Percentiles rank a stretch among this genome's conserved stretches.
Conservation (phyloP, 768 basidiomycete species). For the Albatrellus ellisii region DNA sequence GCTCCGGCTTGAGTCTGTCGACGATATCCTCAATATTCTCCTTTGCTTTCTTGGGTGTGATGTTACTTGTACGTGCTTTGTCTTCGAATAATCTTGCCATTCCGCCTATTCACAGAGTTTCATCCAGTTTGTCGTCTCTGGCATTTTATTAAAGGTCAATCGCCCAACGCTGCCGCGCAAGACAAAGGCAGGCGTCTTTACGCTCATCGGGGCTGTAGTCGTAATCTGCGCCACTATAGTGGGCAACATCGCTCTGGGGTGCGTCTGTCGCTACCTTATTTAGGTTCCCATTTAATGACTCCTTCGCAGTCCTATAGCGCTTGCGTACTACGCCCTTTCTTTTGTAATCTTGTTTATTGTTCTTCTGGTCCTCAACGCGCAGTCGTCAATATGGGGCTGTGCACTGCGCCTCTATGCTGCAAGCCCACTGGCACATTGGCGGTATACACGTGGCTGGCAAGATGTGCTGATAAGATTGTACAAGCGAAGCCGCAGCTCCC, state of each 20-base stretch:
- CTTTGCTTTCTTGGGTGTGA: constrained; percentile 11
- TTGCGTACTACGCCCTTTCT: constrained; percentile 9
- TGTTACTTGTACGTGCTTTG: constrained; percentile 8
- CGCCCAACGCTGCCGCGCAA: constrained; percentile 9
- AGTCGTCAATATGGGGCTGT: constrained; percentile 5
- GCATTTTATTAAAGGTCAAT: constrained; percentile 11
- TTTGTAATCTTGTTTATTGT: constrained; percentile 5
- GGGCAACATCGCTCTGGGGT: constrained; percentile 12
- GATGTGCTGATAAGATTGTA: constrained; percentile 7
- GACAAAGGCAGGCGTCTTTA: constrained; percentile 7
- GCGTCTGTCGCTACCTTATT: not conserved
- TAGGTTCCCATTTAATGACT: not conserved
- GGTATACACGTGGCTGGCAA: constrained; percentile 1
- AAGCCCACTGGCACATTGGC: constrained; percentile 6
- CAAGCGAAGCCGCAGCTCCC: constrained; percentile 7
- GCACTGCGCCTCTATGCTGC: constrained; percentile 4
- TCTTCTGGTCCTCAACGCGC: constrained; percentile 6
- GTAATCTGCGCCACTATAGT: constrained; percentile 8
- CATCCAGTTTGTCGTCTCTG: constrained; percentile 10
- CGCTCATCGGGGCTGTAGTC: constrained; percentile 8
- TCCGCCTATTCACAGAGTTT: not conserved
- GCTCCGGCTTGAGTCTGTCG: constrained; percentile 11
- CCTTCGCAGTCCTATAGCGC: constrained; percentile 7
- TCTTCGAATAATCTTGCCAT: not conserved
- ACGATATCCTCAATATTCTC: constrained; percentile 13